phyloP scores from a whole-genome alignment of 371 early-diverging fungal species.

The Lichtheimia corymbifera region DNA sequence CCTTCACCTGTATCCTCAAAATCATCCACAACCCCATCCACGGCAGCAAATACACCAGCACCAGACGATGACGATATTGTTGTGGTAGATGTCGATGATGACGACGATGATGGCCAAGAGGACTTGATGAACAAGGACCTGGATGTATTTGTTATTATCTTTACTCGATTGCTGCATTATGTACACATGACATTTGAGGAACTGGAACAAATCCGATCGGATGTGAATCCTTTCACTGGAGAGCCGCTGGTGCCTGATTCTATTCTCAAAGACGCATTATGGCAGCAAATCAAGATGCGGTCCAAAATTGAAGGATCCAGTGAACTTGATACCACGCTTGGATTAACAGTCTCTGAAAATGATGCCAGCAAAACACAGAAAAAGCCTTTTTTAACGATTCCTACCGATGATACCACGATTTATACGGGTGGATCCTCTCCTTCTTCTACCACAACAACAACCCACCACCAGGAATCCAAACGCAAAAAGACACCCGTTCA shows the following conservation, averaged over 20 bases:
- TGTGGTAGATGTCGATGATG: background rate
- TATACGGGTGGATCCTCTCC: conserved; percentile 46
- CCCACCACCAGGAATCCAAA: conserved; percentile 2
- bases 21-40: conserved; percentile 1
- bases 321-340: conserved; percentile 39
- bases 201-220: conserved; percentile 40
- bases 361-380: conserved; percentile 3
- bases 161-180: conserved; percentile 46
- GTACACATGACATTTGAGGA: conserved; percentile 65
- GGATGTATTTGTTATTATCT: conserved; percentile 24
- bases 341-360: conserved; percentile 18
- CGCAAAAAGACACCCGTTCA: background rate
- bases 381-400: conserved; percentile 31
- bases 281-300: conserved; percentile 55
- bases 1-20: background rate
- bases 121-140: conserved; percentile 20
- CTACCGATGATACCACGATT: conserved; percentile 55
- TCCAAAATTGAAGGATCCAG: conserved; percentile 44
- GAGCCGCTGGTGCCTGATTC: conserved; percentile 31
- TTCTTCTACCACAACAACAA: conserved; percentile 25
- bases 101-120: conserved; percentile 1
- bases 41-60: background rate
- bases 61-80: background rate
- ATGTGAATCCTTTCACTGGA: conserved; percentile 45
- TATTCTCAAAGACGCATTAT: conserved; percentile 52